Base-by-base conservation (phyloP, 2,329 filamentous ascomycete genomes). In the Sarocladium oryzae region DNA sequence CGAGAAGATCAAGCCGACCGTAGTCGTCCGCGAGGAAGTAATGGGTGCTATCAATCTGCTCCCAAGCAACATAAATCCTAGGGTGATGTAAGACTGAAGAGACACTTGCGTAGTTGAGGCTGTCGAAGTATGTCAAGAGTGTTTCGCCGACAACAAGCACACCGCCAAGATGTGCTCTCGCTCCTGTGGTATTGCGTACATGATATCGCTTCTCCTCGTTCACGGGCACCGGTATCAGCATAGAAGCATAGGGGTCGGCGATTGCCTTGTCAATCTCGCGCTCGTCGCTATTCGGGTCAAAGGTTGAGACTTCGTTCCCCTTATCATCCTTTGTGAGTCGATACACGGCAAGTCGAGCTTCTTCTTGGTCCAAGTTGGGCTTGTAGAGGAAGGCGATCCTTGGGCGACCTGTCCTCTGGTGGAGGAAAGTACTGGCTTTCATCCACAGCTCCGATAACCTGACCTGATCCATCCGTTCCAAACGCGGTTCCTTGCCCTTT, bases 11-110 rank as follows among this genome's bases (percentile, higher is more conserved):
- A 21, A 99, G 68, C 48, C 79, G 80, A 15, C 93, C 92, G 62
- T 93, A 96, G 59, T 96, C 90, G 63, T 99, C 93, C 1, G 87
- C 90, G 2, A 99, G 71, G n/a, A 96, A 75, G 71, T 90, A 97
- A 60, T 86, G 79, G 35, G 86, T 84, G 21, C 83, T 81, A 60
- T 97, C 88, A 49, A 93, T 84, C 60, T 85, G 82, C 55, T 88
- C 87, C 91, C 92, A 99, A 2, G 89, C 84, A n/a, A 93, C 86
- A 59, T 95, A 97, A 32, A 96, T 85, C 2, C 86, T 89, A 1
- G 90, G 81, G 52, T 92, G 84, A 1, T 81, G 74, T 2, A 96
- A 69, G 0, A 76, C 71, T 8, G 83, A 77, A 16, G 84, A 80
- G 11, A 89, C 77, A 11, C 77, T 77, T 30, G 82, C 78, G 55